Base-by-base conservation (phyloP, 192 early-diverging fungal genomes). In the Obelidium mucronatum region DNA sequence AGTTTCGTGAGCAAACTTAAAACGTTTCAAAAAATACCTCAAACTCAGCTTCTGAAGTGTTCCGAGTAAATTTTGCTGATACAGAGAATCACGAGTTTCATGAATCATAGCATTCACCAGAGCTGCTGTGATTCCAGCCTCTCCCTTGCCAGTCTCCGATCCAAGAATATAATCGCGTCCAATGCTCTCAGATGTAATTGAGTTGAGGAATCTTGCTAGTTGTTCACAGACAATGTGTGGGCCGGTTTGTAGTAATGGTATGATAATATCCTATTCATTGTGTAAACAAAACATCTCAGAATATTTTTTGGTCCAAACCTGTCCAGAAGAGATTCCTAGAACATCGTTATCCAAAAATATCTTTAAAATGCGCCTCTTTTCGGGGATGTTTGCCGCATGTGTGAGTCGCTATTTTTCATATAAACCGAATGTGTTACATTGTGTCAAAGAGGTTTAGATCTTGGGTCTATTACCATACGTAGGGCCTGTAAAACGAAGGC, bases 1-100 rank as follows among this genome's bases (percentile, higher is more conserved):
- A n/a, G n/a, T n/a, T 19, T 42, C 2, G 17, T 31, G 51, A 31
- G 22, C 24, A 78, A 3, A 28, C 24, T 6, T 35, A 11, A 35
- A 39, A 75, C 33, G 31, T 30, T 2, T 63, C 35, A 65, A 33
- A 2, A 34, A 24, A 11, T 76, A 84, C 78, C 82, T 53, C 34
- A 88, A 66, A 34, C 83, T 84, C 30, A 88, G 74, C 61, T 88
- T 88, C 51, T 88, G 87, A 33, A 88, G 65, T 2, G 81, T 70
- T 11, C 80, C 82, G n/a, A 88, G 61, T 19, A 81, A 15, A 65
- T 85, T 82, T 34, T 86, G 81, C 13, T 76, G 60, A 48, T 80
- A 73, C 22, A 69, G 19, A 0, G 74, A 61, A 35, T 85, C 80
- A 15, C 51, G 26, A 6, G 37, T 30, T 28, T 82, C 80, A 3